Conservation (phyloP, 2,329 filamentous ascomycete genomes). For the Teratosphaeria epicoccoides region DNA sequence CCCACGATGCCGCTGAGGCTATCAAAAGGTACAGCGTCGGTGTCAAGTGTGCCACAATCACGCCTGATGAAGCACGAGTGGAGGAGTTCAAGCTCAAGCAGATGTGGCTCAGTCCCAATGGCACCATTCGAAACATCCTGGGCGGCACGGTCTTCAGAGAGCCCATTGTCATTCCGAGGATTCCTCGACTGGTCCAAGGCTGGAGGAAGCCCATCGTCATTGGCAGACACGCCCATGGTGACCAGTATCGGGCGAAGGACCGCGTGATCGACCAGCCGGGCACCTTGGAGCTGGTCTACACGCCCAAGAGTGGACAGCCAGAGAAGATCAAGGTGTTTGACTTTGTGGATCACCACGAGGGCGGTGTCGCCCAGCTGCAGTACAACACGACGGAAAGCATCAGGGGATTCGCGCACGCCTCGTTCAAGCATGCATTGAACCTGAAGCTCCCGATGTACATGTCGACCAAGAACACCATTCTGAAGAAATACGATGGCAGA, state of each 20-base stretch:
- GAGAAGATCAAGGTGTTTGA: conserved; percentile 83
- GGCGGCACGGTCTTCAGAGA: conserved; percentile 98
- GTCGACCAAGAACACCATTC: conserved; percentile 99
- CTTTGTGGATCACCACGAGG: conserved; percentile 60
- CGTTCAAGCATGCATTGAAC: conserved; percentile 85
- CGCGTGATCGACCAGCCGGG: conserved; percentile 70
- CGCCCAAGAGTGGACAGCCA: conserved; percentile 66
- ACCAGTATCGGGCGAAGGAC: conserved; percentile 98
- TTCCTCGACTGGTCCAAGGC: conserved; percentile 86
- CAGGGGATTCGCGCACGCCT: conserved; percentile 84
- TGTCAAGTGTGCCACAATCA: conserved; percentile 99
- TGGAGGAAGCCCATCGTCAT: conserved; percentile 99
- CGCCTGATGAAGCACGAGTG: conserved; percentile 89
- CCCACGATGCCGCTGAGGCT: conserved; percentile 84
- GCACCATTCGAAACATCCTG: conserved; percentile 61
- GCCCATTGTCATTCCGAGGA: conserved; percentile 88
- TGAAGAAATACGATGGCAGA: conserved; percentile 96
- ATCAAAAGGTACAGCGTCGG: conserved; percentile 99
- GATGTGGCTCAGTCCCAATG: conserved; percentile 99
- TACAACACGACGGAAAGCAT: conserved; percentile 99
- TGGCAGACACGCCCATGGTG: conserved; percentile 93
- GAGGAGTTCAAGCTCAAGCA: conserved; percentile 98
- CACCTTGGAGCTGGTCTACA: conserved; percentile 91
- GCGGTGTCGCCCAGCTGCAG: conserved; percentile 85
- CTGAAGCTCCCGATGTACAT: conserved; percentile 93